Evolutionary conservation across 768 basidiomycete genomes (phyloP).

Genomic region (Boletus sp.): DNA sequence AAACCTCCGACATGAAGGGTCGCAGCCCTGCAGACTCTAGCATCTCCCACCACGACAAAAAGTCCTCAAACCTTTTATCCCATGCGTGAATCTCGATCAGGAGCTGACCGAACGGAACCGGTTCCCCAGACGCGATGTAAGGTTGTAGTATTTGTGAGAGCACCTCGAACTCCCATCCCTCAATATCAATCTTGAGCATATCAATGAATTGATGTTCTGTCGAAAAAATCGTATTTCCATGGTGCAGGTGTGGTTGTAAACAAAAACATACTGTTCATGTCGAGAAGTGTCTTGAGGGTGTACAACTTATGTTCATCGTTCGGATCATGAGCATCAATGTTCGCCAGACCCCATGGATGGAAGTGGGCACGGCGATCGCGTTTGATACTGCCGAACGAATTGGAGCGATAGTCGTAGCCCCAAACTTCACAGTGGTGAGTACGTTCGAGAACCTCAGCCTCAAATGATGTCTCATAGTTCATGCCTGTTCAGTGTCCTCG

Average conservation of each 20-base stretch:
- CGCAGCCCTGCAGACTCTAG: conserved; percentile 46
- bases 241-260: not conserved
- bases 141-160: conserved; percentile 39
- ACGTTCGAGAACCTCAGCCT: conserved; percentile 50
- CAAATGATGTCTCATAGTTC: conserved; percentile 63
- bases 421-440: conserved; percentile 52
- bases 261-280: conserved; percentile 37
- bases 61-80: conserved; percentile 34
- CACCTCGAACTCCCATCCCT: conserved; percentile 47
- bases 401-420: conserved; percentile 52
- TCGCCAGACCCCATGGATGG: conserved; percentile 39
- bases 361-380: conserved; percentile 41
- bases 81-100: conserved; percentile 44
- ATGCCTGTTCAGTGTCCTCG: conserved; percentile 32
- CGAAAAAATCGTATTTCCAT: not conserved
- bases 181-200: conserved; percentile 45
- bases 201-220: conserved; percentile 38
- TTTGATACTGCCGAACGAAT: conserved; percentile 34
- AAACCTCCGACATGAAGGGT: conserved; percentile 44
- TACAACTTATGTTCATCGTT: conserved; percentile 37
- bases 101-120: conserved; percentile 47
- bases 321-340: conserved; percentile 34
- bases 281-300: conserved; percentile 44
- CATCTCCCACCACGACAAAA: conserved; percentile 45
- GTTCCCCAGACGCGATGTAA: conserved; percentile 33